These are phyloP conservation scores for Agrocybe pediades DNA, from an alignment of 768 basidiomycete genomes.

Conservation along the genomic window DNA sequence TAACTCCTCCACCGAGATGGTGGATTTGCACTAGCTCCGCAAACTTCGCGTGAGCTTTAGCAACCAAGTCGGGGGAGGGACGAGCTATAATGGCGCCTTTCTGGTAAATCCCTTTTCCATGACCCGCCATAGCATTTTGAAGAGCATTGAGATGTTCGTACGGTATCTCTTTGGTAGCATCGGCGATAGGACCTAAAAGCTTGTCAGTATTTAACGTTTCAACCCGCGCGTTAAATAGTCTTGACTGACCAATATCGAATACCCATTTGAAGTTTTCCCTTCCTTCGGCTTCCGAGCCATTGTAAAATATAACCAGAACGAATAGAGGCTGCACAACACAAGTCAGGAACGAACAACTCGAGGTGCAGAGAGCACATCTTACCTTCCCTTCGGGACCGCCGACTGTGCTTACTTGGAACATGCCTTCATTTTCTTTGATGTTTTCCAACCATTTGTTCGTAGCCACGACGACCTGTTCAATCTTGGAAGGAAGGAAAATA, in stretches of 20 bases:
- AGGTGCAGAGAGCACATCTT: neutral
- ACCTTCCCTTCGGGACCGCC: constrained; percentile 43
- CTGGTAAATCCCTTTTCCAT: constrained; percentile 41
- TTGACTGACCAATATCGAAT: constrained; percentile 40
- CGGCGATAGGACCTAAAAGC: constrained; percentile 38
- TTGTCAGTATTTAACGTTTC: neutral
- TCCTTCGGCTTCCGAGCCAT: constrained; percentile 52
- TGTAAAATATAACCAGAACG: constrained; percentile 42
- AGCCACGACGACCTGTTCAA: constrained; percentile 32
- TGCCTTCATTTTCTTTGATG: constrained; percentile 38
- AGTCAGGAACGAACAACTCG: neutral
- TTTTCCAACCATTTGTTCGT: constrained; percentile 39
- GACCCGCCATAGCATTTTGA: constrained; percentile 37
- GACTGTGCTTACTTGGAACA: constrained; percentile 34
- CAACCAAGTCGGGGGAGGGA: constrained; percentile 26
- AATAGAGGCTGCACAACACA: constrained; percentile 36
- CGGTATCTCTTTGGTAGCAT: constrained; percentile 44
- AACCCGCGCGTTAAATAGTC: neutral
- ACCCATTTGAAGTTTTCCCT: constrained; percentile 43
- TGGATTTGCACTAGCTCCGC: constrained; percentile 26
- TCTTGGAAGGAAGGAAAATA: constrained; percentile 31
- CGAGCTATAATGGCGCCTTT: constrained; percentile 38
- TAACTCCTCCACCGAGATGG: constrained; percentile 24
- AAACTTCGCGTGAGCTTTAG: constrained; percentile 29
- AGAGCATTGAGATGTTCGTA: constrained; percentile 44